Conservation (phyloP, 345 rosid genomes). For the Angophora floribunda region DNA sequence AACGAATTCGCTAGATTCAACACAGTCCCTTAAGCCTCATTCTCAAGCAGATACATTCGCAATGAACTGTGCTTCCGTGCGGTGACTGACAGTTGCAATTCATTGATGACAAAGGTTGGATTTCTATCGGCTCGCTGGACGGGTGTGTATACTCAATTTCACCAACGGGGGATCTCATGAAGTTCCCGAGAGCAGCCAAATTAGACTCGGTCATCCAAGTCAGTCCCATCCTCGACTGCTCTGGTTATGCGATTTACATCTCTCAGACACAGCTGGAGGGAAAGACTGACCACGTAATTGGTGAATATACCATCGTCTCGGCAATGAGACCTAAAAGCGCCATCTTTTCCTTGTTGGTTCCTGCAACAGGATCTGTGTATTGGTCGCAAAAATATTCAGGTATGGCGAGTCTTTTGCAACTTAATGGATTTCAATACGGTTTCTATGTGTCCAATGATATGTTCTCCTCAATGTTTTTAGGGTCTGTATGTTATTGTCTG, state of each 20-base stretch:
- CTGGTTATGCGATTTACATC: constrained; percentile 59
- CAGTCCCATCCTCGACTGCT: constrained; percentile 58
- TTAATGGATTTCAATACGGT: neutral
- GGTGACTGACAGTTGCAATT: neutral
- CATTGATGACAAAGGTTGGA: constrained; percentile 38
- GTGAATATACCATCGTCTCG: constrained; percentile 32
- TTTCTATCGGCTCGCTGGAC: constrained; percentile 78
- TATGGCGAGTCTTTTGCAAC: neutral
- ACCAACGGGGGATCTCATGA: constrained; percentile 50
- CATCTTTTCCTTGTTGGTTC: constrained; percentile 56
- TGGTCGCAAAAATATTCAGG: constrained; percentile 89
- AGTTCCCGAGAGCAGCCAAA: constrained; percentile 25
- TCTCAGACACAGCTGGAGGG: constrained; percentile 62
- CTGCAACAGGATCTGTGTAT: constrained; percentile 48
- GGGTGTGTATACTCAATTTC: constrained; percentile 76
- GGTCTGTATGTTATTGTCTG: neutral
- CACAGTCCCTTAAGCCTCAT: neutral
- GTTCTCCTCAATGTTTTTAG: neutral
- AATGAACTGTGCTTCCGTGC: neutral
- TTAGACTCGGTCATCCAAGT: constrained; percentile 45
- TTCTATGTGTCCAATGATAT: neutral
- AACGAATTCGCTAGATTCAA: neutral
- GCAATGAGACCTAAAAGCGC: constrained; percentile 49
- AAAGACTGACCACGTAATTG: constrained; percentile 22
- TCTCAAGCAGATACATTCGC: neutral